Conservation (phyloP, 441 rosid genomes). For the Croton setiger region DNA sequence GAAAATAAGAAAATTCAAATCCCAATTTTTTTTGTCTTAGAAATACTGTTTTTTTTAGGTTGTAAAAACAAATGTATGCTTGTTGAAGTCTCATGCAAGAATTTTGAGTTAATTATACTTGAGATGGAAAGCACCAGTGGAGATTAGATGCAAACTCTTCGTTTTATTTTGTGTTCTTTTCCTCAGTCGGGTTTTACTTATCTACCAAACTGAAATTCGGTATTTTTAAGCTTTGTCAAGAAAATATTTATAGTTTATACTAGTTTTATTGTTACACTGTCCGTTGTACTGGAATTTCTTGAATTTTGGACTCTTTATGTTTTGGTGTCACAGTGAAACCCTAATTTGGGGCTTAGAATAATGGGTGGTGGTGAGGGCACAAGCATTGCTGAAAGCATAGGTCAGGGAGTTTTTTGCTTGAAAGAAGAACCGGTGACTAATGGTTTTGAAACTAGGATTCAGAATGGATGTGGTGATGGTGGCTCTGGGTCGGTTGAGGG, state of each 20-base stretch:
- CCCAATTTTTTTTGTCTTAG: not conserved
- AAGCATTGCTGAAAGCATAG: conserved; percentile 34
- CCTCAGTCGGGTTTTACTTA: conserved; percentile 13
- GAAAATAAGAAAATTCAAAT: not conserved
- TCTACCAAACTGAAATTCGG: not conserved
- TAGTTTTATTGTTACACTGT: conserved; percentile 6
- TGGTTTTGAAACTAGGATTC: conserved; percentile 34
- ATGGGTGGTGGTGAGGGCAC: conserved; percentile 49
- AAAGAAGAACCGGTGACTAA: conserved; percentile 31
- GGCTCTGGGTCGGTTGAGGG: conserved; percentile 36
- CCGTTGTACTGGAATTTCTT: conserved; percentile 12
- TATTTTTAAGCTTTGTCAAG: conserved; percentile 1
- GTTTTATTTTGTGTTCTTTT: conserved; percentile 1
- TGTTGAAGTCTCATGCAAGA: conserved; percentile 7
- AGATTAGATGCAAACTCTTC: conserved; percentile 1
- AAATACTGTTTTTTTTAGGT: not conserved
- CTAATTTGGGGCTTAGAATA: conserved; percentile 30
- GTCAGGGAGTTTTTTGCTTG: conserved; percentile 27
- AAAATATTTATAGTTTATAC: not conserved
- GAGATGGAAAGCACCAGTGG: conserved; percentile 5
- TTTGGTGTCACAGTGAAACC: conserved; percentile 29
- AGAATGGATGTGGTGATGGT: conserved; percentile 35
- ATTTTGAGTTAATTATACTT: conserved; percentile 16
- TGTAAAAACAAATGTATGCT: not conserved
- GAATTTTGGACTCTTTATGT: conserved; percentile 13